Evolutionary conservation across 106 monocot species (phyloP).

Genomic region (Apostasia shenzhenica): DNA sequence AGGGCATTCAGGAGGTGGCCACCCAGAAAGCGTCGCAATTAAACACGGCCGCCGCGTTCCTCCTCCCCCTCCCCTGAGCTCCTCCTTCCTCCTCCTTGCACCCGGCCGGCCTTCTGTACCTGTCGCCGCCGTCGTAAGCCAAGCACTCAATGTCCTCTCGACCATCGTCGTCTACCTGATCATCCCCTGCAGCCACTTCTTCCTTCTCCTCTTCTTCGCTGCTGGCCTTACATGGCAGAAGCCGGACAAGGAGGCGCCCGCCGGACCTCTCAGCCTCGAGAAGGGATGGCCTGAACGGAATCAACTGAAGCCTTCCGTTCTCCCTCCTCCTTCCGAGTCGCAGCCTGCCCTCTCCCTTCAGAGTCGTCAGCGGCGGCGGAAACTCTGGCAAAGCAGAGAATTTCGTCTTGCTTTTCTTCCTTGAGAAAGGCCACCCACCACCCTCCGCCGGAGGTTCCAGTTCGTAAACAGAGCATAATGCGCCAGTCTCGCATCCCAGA

Average conservation of each 20-base stretch:
- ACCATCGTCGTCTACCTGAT: neutral
- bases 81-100: conserved; percentile 8
- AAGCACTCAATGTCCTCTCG: neutral
- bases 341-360: neutral
- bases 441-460: too few species aligned
- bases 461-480: too few species aligned
- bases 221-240: neutral
- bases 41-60: neutral
- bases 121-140: neutral
- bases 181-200: neutral
- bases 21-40: neutral
- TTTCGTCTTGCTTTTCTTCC: too few species aligned
- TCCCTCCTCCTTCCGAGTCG: neutral
- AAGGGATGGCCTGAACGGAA: neutral
- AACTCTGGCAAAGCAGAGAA: neutral
- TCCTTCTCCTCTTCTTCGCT: neutral
- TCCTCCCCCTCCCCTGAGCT: neutral
- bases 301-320: conserved; percentile 3
- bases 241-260: neutral
- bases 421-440: too few species aligned
- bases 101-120: neutral
- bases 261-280: neutral
- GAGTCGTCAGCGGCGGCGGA: neutral
- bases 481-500: too few species aligned
- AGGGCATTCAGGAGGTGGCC: neutral